A percentile compares a stretch with the other conserved stretches of the same genome.
Evolutionary conservation across 2,329 filamentous ascomycete species (phyloP).

Genomic region (Alternaria novae-zelandiae): DNA sequence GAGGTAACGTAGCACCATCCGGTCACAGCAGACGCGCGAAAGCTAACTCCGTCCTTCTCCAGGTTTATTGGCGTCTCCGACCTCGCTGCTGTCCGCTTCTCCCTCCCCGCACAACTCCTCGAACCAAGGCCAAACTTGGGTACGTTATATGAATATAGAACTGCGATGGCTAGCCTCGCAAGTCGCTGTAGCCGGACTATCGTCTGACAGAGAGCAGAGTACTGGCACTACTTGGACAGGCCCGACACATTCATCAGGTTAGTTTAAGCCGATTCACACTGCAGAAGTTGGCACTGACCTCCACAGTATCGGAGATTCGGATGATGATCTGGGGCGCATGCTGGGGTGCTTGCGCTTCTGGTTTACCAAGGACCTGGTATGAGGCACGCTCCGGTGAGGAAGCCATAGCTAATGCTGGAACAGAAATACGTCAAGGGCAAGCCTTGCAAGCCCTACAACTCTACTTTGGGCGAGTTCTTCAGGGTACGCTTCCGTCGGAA

Average conservation of each 20-base stretch:
- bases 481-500: slow-evolving; percentile 62
- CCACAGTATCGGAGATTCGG: slow-evolving; percentile 78
- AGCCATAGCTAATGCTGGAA: slow-evolving; percentile 25
- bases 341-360: slow-evolving; percentile 93
- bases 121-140: slow-evolving; percentile 93
- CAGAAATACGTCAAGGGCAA: slow-evolving; percentile 97
- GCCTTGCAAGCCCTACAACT: slow-evolving; percentile 99
- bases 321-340: slow-evolving; percentile 92
- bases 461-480: slow-evolving; percentile 95
- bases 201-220: slow-evolving; percentile 65
- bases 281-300: slow-evolving; percentile 44
- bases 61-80: slow-evolving; percentile 97
- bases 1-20: slow-evolving; percentile 64
- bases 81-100: slow-evolving; percentile 94
- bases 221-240: slow-evolving; percentile 97
- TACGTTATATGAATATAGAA: slow-evolving; percentile 44
- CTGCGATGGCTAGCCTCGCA: not conserved
- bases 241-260: slow-evolving; percentile 84
- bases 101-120: slow-evolving; percentile 90
- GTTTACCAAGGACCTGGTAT: slow-evolving; percentile 93
- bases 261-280: slow-evolving; percentile 22
- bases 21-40: not conserved
- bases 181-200: not conserved
- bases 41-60: slow-evolving; percentile 24
- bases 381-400: slow-evolving; percentile 16